Conservation (phyloP, 306 rosid species). For the Geum urbanum region DNA sequence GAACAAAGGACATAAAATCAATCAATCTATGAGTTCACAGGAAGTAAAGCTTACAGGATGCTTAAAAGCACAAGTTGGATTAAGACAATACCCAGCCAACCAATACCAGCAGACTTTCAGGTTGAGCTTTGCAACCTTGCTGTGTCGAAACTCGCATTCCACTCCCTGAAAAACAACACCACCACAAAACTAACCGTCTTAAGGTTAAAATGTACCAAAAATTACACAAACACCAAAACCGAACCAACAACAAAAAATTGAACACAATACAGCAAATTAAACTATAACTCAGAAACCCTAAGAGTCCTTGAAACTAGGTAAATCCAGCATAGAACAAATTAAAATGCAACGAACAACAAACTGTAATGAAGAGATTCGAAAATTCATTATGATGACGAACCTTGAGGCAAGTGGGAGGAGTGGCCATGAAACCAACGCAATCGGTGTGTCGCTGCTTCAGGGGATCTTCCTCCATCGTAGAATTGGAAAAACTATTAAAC, state of each 20-base stretch:
- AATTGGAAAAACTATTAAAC: background rate
- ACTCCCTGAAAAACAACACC: slow-evolving; percentile 45
- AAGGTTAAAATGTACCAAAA: too few species aligned
- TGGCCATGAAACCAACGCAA: slow-evolving; percentile 82
- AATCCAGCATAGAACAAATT: background rate
- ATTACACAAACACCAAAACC: too few species aligned
- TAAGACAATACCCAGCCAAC: slow-evolving; percentile 69
- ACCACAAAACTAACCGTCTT: background rate
- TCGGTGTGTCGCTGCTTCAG: slow-evolving; percentile 65
- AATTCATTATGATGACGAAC: slow-evolving; percentile 23
- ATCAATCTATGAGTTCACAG: too few species aligned
- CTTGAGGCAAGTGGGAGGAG: slow-evolving; percentile 96
- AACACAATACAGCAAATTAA: background rate
- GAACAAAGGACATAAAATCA: background rate
- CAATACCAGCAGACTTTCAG: slow-evolving; percentile 93
- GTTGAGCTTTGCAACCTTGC: slow-evolving; percentile 79
- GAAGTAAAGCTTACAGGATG: slow-evolving; percentile 67
- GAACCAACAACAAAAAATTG: slow-evolving; percentile 3
- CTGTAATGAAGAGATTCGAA: too few species aligned
- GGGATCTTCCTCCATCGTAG: slow-evolving; percentile 60
- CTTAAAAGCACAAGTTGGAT: slow-evolving; percentile 77
- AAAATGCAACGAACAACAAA: background rate
- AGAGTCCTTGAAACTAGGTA: too few species aligned
- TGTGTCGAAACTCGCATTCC: slow-evolving; percentile 87
- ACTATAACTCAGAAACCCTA: too few species aligned